Base-by-base conservation (phyloP, 2,329 filamentous ascomycete species). In the Didymella segeticola region DNA sequence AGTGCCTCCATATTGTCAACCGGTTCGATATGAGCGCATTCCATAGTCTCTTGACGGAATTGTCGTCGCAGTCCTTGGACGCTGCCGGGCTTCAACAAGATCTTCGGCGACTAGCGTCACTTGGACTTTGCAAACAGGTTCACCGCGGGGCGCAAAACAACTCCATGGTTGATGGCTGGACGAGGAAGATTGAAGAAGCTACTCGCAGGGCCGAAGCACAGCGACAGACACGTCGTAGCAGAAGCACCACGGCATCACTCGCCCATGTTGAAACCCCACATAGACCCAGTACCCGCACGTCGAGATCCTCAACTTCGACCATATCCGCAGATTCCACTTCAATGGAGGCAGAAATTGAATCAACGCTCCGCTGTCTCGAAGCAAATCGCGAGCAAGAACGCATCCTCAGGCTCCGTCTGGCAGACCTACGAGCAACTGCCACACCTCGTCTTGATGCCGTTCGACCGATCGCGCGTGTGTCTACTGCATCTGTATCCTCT, bases 101-200 rank as follows among this genome's bases (percentile, higher is more conserved):
- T 10, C 54, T 67, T 2, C 4, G 29, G n/a, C 14, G 15, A 5
- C 47, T 67, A 2, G 65, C 65, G 10, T 1, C 19, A 0, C 10
- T 41, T 22, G 53, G 57, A 4, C 54, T 68, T 2, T 51, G 55
- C 37, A 23, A 22, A 11, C 46, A 42, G 34, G 25, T 14, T 2
- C 23, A 30, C 5, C 46, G 38, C 26, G 31, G 27, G 7, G 34
- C 30, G 6, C 57, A 60, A 14, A 43, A 38, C 5, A 15, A 47
- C 2, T 11, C 23, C 3, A 51, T 52, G 43, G 34, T 53, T 5
- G 25, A 39, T 1, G 37, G 46, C 17, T 58, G 57, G 57, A 33
- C 15, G 3, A 29, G 33, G 0, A 20, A 23, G 15, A 57, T 61
- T 14, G 15, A 33, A 2, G 23, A 29, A 2, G 41, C 38, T 4